phyloP scores from a whole-genome alignment of 73 alveolate species.

The Paramecium sonneborni region DNA sequence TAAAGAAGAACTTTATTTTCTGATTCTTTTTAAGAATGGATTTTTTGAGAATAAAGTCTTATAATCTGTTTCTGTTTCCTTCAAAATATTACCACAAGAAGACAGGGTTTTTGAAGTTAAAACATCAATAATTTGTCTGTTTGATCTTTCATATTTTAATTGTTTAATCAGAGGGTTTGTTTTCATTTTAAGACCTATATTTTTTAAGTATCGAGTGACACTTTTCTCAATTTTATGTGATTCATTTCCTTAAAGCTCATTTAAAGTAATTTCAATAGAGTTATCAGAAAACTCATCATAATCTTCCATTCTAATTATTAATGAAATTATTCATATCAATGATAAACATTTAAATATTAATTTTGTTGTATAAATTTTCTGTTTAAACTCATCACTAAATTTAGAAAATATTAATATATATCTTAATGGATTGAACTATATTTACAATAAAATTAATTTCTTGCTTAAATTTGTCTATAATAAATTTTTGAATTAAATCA shows the following conservation, averaged over 20 bases:
- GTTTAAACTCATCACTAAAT: background rate
- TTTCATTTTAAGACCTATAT: conserved; percentile 21
- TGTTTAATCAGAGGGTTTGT: background rate
- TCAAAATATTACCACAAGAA: background rate
- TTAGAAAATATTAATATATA: background rate
- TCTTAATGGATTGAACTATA: background rate
- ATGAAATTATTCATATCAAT: background rate
- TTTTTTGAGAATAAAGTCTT: background rate
- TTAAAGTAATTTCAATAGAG: background rate
- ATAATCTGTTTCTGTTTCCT: background rate
- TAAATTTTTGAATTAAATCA: background rate
- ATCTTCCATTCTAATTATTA: background rate
- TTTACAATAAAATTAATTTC: background rate
- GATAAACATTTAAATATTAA: background rate
- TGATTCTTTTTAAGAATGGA: conserved; percentile 1
- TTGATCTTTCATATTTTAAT: background rate
- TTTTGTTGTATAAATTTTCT: background rate
- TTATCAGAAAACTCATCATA: conserved; percentile 18
- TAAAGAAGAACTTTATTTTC: background rate
- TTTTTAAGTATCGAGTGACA: background rate
- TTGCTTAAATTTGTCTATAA: background rate
- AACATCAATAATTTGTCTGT: background rate
- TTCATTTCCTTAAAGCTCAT: background rate
- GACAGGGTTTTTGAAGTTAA: background rate
- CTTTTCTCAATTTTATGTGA: background rate